A percentile compares a stretch with the other conserved stretches of the same genome.
These are phyloP conservation scores for Boletus barrowsii DNA, from an alignment of 768 basidiomycete species.

Conservation along the genomic window DNA sequence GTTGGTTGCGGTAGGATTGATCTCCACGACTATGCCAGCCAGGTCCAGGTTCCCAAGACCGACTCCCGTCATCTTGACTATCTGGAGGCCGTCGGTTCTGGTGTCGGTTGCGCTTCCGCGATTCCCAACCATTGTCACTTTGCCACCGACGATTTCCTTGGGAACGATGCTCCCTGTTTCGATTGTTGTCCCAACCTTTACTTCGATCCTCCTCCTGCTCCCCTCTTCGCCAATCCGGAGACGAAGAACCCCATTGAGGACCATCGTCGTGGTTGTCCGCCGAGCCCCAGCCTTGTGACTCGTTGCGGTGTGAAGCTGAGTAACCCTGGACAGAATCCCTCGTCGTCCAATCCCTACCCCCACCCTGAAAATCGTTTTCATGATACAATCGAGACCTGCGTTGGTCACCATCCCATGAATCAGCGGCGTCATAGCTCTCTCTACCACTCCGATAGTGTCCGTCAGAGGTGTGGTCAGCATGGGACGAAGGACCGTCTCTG, in stretches of 20 bases:
- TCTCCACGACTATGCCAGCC: slow-evolving; percentile 55
- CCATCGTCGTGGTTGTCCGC: slow-evolving; percentile 40
- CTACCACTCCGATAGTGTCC: slow-evolving; percentile 50
- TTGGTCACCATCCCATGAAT: slow-evolving; percentile 44
- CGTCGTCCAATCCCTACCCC: slow-evolving; percentile 44
- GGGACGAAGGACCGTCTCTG: slow-evolving; percentile 53
- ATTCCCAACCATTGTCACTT: slow-evolving; percentile 49
- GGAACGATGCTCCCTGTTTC: slow-evolving; percentile 34
- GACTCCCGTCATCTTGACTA: slow-evolving; percentile 41
- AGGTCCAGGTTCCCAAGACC: slow-evolving; percentile 72
- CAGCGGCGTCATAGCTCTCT: slow-evolving; percentile 44
- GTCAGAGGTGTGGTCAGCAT: slow-evolving; percentile 43
- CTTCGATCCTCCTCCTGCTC: slow-evolving; percentile 38
- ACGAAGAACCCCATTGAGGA: slow-evolving; percentile 43
- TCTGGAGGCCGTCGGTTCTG: slow-evolving; percentile 36
- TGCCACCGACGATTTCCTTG: slow-evolving; percentile 33
- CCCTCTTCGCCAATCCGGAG: slow-evolving; percentile 40
- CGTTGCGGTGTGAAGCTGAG: slow-evolving; percentile 44
- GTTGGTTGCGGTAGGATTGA: slow-evolving; percentile 37
- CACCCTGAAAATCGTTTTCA: slow-evolving; percentile 39
- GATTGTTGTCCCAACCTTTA: slow-evolving; percentile 35
- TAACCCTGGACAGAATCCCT: slow-evolving; percentile 46
- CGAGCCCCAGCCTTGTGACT: slow-evolving; percentile 43
- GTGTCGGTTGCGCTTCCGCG: slow-evolving; percentile 44
- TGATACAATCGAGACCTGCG: slow-evolving; percentile 43